Conservation (phyloP, 495 filamentous ascomycete genomes). For the Glutinoglossum americanum region DNA sequence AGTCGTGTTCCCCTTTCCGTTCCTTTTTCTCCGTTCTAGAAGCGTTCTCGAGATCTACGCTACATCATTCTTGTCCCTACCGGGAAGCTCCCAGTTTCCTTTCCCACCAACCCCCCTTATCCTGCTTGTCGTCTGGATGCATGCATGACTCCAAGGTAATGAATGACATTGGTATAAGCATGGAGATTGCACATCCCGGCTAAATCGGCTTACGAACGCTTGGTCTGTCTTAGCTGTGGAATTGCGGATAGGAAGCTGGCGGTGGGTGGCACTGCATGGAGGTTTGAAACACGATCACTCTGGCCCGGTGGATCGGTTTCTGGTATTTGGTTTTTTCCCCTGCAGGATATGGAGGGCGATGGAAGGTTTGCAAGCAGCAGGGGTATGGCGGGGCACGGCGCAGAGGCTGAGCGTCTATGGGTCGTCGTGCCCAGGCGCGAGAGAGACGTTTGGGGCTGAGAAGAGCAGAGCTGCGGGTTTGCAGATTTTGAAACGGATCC, state of each 20-base stretch:
- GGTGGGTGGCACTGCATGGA: not conserved
- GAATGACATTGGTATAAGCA: not conserved
- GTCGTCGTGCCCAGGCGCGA: not conserved
- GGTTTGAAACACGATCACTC: not conserved
- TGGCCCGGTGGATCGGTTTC: not conserved
- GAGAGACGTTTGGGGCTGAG: not conserved
- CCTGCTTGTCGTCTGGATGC: not conserved
- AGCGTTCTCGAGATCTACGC: not conserved
- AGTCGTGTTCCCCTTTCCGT: not conserved
- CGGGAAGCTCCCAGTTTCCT: not conserved
- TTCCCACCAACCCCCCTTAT: not conserved
- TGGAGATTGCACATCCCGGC: not conserved
- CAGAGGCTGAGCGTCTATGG: not conserved
- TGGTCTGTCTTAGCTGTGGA: not conserved
- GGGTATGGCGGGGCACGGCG: not conserved
- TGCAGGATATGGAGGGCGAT: not conserved
- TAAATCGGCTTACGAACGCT: not conserved
- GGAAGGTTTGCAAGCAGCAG: not conserved
- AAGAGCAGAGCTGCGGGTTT: not conserved
- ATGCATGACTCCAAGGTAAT: not conserved
- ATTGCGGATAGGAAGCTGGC: not conserved
- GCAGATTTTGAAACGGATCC: not conserved
- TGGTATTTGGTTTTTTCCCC: not conserved
- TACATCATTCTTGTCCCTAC: not conserved
- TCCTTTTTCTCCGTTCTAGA: not conserved